Conservation (phyloP, 129 eudicot species). For the Silybum marianum region DNA sequence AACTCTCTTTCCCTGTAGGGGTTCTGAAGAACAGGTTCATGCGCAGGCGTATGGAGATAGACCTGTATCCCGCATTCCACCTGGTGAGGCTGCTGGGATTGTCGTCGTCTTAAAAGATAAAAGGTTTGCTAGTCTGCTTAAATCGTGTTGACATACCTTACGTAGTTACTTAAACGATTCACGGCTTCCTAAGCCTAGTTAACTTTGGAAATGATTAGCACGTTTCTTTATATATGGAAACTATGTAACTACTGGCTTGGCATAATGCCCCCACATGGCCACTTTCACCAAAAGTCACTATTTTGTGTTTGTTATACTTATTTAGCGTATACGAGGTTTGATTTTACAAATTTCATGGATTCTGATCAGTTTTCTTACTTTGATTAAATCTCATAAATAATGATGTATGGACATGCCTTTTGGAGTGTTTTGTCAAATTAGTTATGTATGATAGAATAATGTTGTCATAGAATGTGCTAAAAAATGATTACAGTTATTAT, state of each 20-base stretch:
- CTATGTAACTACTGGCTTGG: neutral
- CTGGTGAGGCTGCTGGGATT: slow-evolving; percentile 38
- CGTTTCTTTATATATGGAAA: neutral
- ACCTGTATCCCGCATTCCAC: slow-evolving; percentile 37
- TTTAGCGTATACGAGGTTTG: neutral
- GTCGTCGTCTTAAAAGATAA: slow-evolving; percentile 28
- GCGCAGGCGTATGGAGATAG: slow-evolving; percentile 24
- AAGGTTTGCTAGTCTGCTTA: slow-evolving; percentile 28
- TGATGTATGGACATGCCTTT: neutral
- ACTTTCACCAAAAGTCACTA: neutral
- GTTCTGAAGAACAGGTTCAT: slow-evolving; percentile 30
- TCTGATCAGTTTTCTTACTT: neutral
- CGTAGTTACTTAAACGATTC: neutral
- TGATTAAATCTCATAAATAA: neutral
- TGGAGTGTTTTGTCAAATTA: slow-evolving; percentile 10
- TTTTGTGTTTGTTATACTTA: neutral
- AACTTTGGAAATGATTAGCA: neutral
- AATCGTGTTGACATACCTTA: slow-evolving; percentile 1
- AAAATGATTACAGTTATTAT: neutral
- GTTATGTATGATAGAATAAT: neutral
- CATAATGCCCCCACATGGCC: neutral
- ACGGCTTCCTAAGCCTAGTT: neutral
- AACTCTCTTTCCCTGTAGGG: slow-evolving; percentile 25
- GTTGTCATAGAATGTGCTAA: neutral
- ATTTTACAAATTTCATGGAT: neutral